A percentile compares a stretch with the other conserved stretches of the same genome.
phyloP scores from a whole-genome alignment of 2,329 filamentous ascomycete genomes.

The Penicillium hesseltinei region DNA sequence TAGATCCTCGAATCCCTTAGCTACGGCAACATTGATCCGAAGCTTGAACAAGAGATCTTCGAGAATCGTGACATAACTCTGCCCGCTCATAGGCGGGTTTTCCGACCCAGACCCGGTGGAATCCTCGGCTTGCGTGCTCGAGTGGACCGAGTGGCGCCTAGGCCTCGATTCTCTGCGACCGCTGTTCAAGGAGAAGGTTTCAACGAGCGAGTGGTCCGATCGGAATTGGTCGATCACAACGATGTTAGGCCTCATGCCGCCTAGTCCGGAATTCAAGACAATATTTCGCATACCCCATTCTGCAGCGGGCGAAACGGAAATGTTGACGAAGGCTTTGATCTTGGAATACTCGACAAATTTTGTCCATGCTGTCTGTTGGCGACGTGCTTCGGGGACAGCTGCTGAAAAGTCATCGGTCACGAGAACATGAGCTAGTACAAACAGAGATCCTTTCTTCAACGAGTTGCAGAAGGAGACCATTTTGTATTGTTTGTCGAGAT shows the following conservation, averaged over 20 bases:
- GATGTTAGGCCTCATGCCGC: slow-evolving; percentile 87
- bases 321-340: slow-evolving; percentile 86
- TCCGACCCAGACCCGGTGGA: slow-evolving; percentile 65
- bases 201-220: slow-evolving; percentile 56
- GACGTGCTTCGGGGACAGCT: slow-evolving; percentile 75
- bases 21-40: slow-evolving; percentile 80
- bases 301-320: slow-evolving; percentile 76
- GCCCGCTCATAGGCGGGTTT: slow-evolving; percentile 66
- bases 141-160: slow-evolving; percentile 15
- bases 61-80: slow-evolving; percentile 76
- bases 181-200: slow-evolving; percentile 53
- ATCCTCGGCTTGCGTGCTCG: slow-evolving; percentile 12
- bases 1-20: slow-evolving; percentile 73
- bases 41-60: slow-evolving; percentile 77
- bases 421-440: slow-evolving; percentile 83
- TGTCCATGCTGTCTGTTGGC: slow-evolving; percentile 79
- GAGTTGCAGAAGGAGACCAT: slow-evolving; percentile 91
- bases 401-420: slow-evolving; percentile 77
- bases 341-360: slow-evolving; percentile 82
- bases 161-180: slow-evolving; percentile 26
- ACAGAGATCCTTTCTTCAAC: slow-evolving; percentile 80
- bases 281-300: slow-evolving; percentile 85
- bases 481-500: slow-evolving; percentile 75
- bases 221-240: slow-evolving; percentile 76
- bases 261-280: slow-evolving; percentile 75